Evolutionary conservation across 225 moss, liverwort and hornwort genomes (phyloP).

Genomic region (Physcomitrium patens): DNA sequence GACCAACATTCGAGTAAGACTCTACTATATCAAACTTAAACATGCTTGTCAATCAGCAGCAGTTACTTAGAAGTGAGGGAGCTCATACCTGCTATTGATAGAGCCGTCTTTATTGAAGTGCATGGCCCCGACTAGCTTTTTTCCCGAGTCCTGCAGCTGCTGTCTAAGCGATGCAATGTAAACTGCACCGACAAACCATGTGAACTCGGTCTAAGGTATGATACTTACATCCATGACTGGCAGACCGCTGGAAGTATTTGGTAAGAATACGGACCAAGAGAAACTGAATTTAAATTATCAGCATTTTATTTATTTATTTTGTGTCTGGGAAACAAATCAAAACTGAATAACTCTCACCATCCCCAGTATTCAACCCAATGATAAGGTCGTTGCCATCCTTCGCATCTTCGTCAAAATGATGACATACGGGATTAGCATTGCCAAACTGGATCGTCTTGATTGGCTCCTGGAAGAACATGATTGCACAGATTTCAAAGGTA

Average conservation of each 20-base stretch:
- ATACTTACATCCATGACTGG: conserved; percentile 22
- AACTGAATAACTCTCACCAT: conserved; percentile 59
- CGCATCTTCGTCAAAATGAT: conserved; percentile 78
- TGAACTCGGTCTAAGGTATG: conserved; percentile 26
- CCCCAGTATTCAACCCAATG: conserved; percentile 87
- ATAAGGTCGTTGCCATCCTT: conserved; percentile 96
- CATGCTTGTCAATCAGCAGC: conserved; percentile 27
- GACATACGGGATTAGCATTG: conserved; percentile 73
- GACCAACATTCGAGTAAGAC: conserved; percentile 13
- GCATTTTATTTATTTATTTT: background rate
- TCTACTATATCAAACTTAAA: conserved; percentile 12
- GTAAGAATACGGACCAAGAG: background rate
- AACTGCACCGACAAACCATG: conserved; percentile 58
- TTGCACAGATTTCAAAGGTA: conserved; percentile 28
- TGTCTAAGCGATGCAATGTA: conserved; percentile 91
- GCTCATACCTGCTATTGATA: conserved; percentile 73
- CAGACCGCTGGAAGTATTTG: background rate
- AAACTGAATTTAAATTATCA: conserved; percentile 9
- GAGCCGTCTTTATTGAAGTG: conserved; percentile 98
- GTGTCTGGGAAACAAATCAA: background rate
- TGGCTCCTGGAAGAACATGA: conserved; percentile 78
- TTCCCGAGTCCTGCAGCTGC: conserved; percentile 96
- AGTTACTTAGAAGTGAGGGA: conserved; percentile 12
- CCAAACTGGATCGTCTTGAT: conserved; percentile 87
- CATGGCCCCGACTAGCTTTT: conserved; percentile 89